Conservation (phyloP, 495 filamentous ascomycete species). For the Mytilinidion resinicola region DNA sequence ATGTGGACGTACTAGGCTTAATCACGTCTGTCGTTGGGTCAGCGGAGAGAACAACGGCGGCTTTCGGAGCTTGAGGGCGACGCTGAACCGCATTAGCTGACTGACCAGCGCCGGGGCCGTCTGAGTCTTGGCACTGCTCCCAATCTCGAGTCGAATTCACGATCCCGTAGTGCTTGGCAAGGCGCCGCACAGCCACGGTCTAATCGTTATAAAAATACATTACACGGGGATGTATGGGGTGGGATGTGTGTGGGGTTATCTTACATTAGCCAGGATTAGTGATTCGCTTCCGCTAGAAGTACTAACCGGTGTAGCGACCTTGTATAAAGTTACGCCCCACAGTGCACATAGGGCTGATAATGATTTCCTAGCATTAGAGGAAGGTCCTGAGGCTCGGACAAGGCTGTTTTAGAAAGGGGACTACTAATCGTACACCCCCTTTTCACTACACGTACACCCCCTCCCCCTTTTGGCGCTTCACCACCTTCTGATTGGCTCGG, state of each 20-base stretch:
- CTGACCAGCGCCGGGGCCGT: slow-evolving; percentile 2
- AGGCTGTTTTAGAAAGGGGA: too few relatives aligned
- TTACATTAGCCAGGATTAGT: slow-evolving; percentile 9
- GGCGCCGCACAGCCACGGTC: slow-evolving; percentile 2
- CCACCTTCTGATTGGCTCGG: too few relatives aligned
- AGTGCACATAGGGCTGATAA: background rate
- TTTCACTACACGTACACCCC: too few relatives aligned
- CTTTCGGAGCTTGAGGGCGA: background rate
- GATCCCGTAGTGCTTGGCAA: slow-evolving; percentile 3
- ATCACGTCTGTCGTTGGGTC: background rate
- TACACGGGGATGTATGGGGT: background rate
- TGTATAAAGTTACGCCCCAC: slow-evolving; percentile 2
- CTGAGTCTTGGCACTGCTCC: background rate
- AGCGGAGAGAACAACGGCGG: background rate
- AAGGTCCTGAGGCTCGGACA: too few relatives aligned
- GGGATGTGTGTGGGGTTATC: background rate
- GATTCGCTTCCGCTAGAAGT: slow-evolving; percentile 4
- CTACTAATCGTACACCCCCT: too few relatives aligned
- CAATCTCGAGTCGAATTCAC: slow-evolving; percentile 9
- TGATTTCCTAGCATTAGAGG: too few relatives aligned
- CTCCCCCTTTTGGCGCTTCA: too few relatives aligned
- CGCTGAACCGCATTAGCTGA: background rate
- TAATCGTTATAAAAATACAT: slow-evolving; percentile 6
- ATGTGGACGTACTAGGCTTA: background rate
- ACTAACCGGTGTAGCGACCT: background rate